A percentile compares a stretch with the other conserved stretches of the same genome.
Conservation (phyloP, 1,139 yeast genomes). For the Suhomyces coccinellae region DNA sequence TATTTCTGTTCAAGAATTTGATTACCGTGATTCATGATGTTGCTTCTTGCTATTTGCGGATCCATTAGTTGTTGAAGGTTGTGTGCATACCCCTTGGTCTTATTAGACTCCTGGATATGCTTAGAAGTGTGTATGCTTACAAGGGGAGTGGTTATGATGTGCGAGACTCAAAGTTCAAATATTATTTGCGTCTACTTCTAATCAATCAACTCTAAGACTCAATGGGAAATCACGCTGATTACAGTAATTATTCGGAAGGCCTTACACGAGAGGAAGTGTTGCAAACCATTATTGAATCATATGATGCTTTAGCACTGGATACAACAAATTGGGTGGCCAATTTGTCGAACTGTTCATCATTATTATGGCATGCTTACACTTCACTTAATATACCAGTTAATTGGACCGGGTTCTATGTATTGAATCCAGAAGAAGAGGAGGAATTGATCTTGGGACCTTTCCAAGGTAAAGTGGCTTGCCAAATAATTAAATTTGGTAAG, state of each 20-base stretch:
- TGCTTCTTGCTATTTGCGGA: no score
- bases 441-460: conserved; percentile 84
- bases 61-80: no score
- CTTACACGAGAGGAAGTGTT: conserved; percentile 56
- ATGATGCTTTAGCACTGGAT: conserved; percentile 60
- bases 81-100: no score
- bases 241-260: conserved; percentile 45
- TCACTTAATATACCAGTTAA: conserved; percentile 61
- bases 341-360: conserved; percentile 78
- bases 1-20: background rate
- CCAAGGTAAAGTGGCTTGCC: conserved; percentile 97
- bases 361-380: conserved; percentile 85
- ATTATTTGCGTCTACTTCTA: no score
- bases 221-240: conserved; percentile 59
- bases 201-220: background rate
- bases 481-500: conserved; percentile 67
- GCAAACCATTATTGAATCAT: conserved; percentile 57
- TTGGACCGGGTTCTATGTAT: conserved; percentile 91
- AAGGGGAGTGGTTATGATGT: background rate
- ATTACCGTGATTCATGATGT: background rate
- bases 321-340: conserved; percentile 87
- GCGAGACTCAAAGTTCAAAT: background rate
- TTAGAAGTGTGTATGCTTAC: no score
- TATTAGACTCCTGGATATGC: no score
- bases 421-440: conserved; percentile 31